Conservation (phyloP, 2,329 filamentous ascomycete species). For the Penicillium sp. region DNA sequence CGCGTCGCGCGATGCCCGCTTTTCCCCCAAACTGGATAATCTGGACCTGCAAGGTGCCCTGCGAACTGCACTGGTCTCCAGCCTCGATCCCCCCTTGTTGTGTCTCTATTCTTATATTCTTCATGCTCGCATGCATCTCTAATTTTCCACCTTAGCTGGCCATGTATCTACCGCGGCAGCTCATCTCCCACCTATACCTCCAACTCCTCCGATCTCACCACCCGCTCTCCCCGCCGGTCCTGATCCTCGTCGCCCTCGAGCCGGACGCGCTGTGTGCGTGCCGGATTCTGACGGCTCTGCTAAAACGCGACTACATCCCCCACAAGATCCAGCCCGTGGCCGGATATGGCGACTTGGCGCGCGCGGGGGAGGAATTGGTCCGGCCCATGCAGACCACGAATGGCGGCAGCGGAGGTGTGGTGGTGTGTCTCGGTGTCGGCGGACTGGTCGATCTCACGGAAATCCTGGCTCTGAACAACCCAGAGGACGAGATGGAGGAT, state of each 20-base stretch:
- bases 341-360: constrained; percentile 84
- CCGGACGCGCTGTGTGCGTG: constrained; percentile 94
- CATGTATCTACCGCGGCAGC: constrained; percentile 92
- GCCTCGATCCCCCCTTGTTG: constrained; percentile 1
- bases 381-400: constrained; percentile 79
- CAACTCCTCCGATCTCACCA: constrained; percentile 84
- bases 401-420: constrained; percentile 81
- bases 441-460: constrained; percentile 84
- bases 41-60: too few relatives aligned
- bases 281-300: constrained; percentile 85
- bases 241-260: constrained; percentile 89
- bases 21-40: constrained; percentile 8
- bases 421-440: constrained; percentile 88
- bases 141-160: constrained; percentile 21
- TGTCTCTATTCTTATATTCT: constrained; percentile 19
- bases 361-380: constrained; percentile 74
- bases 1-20: constrained; percentile 30
- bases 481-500: constrained; percentile 58
- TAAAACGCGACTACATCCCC: constrained; percentile 95
- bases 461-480: constrained; percentile 72
- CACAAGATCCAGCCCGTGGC: constrained; percentile 96
- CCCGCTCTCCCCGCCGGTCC: constrained; percentile 83
- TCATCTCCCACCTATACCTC: constrained; percentile 87
- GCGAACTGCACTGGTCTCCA: too few relatives aligned
- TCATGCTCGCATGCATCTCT: constrained; percentile 23